Evolutionary conservation across 2,329 filamentous ascomycete genomes (phyloP), one percentile per base, ranked within the genome.

Genomic region (Elsinoe arachidis): DNA sequence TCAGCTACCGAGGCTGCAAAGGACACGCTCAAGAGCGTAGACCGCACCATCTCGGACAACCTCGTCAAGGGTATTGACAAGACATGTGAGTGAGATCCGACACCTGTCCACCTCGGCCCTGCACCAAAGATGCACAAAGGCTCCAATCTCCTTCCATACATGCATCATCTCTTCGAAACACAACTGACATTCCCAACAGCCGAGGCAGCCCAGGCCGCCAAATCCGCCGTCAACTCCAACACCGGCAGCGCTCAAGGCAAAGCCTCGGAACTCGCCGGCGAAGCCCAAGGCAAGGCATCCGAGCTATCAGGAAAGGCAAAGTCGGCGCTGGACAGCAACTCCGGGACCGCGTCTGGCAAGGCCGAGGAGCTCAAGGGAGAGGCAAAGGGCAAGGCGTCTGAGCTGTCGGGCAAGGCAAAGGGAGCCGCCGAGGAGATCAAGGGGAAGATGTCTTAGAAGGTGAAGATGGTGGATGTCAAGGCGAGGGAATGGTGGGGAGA

Each of bases 21-120:
- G 69, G 80, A 84, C 41, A 76, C 79, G 0, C 68, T 80, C 47
- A 81, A 84, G 72, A 75, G 73, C 56, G 79, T 80, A 17, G 81
- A 85, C 68, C 72, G 77, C 60, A 74, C 73, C 19, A 74, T 83
- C 35, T 77, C 80, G 0, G 74, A 81, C 67, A 77, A 71, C 23
- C 77, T 78, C 10, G 78, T 85, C 19, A 80, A 80, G 70, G 82
- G 82, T 46, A 83, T 85, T 60, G 79, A 86, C 70, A 81, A 76
- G 63, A 79, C 80, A 59, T 76, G 82, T 84, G 78, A 59, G 81
- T 76, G 1, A 34, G 15, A 3, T 12, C 11, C 38, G 14, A 26
- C 35, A 11, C n/a, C 5, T 14, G 7, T 35, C 12, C 14, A 35
- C 30, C 26, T 35, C 26, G 55, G 21, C 15, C 6, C 56, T 41